Conservation (phyloP, 2,329 filamentous ascomycete species). For the Talaromyces verruculosus region DNA sequence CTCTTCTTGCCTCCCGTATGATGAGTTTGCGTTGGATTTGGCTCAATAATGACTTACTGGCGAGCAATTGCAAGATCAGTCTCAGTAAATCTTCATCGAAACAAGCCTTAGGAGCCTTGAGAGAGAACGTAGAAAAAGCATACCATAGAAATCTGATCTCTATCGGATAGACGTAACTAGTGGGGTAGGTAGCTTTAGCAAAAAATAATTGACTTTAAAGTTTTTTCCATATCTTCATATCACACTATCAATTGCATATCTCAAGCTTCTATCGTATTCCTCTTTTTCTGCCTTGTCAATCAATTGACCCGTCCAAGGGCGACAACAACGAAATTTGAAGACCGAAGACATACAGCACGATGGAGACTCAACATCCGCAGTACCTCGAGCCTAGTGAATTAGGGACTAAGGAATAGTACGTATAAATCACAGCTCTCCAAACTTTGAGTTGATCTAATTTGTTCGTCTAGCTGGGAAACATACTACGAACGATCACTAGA, state of each 20-base stretch:
- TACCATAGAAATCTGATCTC: too few relatives aligned
- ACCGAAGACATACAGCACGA: not conserved
- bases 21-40: too few relatives aligned
- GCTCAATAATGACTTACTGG: too few relatives aligned
- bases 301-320: not conserved
- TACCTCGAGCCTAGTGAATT: constrained; percentile 76
- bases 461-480: constrained; percentile 62
- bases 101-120: too few relatives aligned
- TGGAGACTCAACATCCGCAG: constrained; percentile 42
- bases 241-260: not conserved
- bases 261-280: not conserved
- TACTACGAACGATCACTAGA: constrained; percentile 48
- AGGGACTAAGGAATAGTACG: constrained; percentile 88
- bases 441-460: not conserved
- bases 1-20: too few relatives aligned
- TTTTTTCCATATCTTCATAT: not conserved
- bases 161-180: too few relatives aligned
- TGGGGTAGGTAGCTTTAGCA: too few relatives aligned
- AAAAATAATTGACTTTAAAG: not conserved
- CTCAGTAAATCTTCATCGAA: too few relatives aligned
- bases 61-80: too few relatives aligned
- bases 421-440: constrained; percentile 25
- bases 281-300: not conserved
- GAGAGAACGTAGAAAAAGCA: too few relatives aligned
- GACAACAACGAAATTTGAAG: too few relatives aligned